Base-by-base conservation (phyloP, 139 green algal genomes). In the Chlamydomonas asymmetrica region DNA sequence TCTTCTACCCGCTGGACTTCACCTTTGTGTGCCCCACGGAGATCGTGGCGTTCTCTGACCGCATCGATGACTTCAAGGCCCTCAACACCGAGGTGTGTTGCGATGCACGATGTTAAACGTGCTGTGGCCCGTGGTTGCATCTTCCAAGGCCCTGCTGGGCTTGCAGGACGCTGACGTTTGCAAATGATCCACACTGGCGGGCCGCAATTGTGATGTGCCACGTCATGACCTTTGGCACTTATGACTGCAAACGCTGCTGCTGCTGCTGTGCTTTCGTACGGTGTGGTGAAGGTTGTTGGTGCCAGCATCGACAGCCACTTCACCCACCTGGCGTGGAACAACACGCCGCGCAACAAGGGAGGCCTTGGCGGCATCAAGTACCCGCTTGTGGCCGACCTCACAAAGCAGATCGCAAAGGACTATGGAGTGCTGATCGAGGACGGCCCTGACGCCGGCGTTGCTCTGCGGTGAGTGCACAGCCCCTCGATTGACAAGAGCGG, bases 261-360 rank as follows among this genome's bases (percentile, higher is more conserved):
- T n/a, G n/a, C n/a, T n/a, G n/a, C n/a, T n/a, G n/a, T n/a, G n/a
- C n/a, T n/a, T n/a, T n/a, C n/a, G n/a, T n/a, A n/a, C n/a, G n/a
- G n/a, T n/a, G n/a, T n/a, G n/a, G n/a, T n/a, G n/a, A n/a, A n/a
- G n/a, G n/a, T n/a, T 45, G 16, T 97, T 31, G 94, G 94, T 41
- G 80, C 90, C 48, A 94, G 87, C 49, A 91, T 98, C 3, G 94
- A 98, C 85, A 95, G 87, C 72, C 88, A 98, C 80, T 99, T 98
- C 88, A 96, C 92, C 23, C 96, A 99, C 86, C 82, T 99, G 69
- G 96, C 96, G 7, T 99, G 94, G 91, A 88, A 94, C 66, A 97
- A 98, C 84, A 98, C 95, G 41, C 89, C 92, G 35, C 90, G 93
- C 72, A 94, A 91, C 64, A 86, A 95, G 84, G 92, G 92, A 67